Evolutionary conservation across 2,329 filamentous ascomycete species (phyloP).

Genomic region (Ophiostoma quercus): DNA sequence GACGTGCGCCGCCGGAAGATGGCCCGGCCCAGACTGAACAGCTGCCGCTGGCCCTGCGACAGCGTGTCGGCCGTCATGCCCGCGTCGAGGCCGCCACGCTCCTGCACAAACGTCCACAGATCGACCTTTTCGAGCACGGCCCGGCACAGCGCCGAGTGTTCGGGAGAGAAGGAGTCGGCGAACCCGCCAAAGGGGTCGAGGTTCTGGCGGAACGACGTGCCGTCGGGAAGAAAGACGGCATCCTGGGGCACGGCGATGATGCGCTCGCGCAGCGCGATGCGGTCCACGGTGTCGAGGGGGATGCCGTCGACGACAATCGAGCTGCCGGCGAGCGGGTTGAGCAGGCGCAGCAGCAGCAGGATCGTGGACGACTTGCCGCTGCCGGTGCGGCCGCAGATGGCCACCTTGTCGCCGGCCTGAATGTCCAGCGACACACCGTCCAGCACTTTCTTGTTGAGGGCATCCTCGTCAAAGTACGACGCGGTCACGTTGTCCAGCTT

Average conservation of each 20-base stretch:
- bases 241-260: slow-evolving; percentile 53
- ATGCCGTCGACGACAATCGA: slow-evolving; percentile 43
- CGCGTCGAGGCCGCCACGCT: neutral
- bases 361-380: slow-evolving; percentile 44
- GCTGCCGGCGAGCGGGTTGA: slow-evolving; percentile 35
- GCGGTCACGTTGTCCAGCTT: neutral
- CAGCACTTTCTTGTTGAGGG: slow-evolving; percentile 25
- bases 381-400: slow-evolving; percentile 43
- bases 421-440: slow-evolving; percentile 32
- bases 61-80: slow-evolving; percentile 37
- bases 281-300: slow-evolving; percentile 37
- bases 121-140: neutral
- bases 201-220: slow-evolving; percentile 35
- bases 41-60: slow-evolving; percentile 56
- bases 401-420: slow-evolving; percentile 36
- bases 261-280: slow-evolving; percentile 41
- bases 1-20: slow-evolving; percentile 41
- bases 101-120: slow-evolving; percentile 4
- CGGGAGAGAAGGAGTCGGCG: slow-evolving; percentile 10
- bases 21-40: slow-evolving; percentile 58
- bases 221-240: slow-evolving; percentile 44
- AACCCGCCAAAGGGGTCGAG: slow-evolving; percentile 38
- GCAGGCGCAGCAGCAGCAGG: slow-evolving; percentile 38
- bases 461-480: neutral
- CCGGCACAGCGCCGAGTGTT: neutral